Percentiles rank a stretch among this genome's conserved stretches.
These are phyloP conservation scores for Pyricularia sp. DNA, from an alignment of 2,329 filamentous ascomycete species.

Conservation along the genomic window DNA sequence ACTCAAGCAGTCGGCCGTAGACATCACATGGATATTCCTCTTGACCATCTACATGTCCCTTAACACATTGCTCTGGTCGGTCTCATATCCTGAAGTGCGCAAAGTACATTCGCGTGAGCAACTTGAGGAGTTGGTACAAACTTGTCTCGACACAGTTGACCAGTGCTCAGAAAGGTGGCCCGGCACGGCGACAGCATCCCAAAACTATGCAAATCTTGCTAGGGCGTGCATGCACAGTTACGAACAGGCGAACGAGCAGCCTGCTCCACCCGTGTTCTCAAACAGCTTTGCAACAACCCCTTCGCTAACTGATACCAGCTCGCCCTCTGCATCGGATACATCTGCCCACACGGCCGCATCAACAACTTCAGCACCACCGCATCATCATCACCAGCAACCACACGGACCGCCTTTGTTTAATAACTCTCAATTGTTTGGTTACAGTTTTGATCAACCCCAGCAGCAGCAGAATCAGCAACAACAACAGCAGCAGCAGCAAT, in stretches of 20 bases:
- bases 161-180: constrained; percentile 83
- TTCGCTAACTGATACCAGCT: constrained; percentile 34
- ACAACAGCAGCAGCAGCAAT: constrained; percentile 9
- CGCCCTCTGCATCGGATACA: constrained; percentile 28
- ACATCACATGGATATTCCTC: constrained; percentile 90
- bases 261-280: constrained; percentile 18
- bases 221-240: constrained; percentile 82
- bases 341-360: constrained; percentile 15
- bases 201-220: constrained; percentile 78
- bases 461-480: constrained; percentile 30
- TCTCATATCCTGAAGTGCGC: constrained; percentile 77
- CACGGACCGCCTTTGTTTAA: constrained; percentile 20
- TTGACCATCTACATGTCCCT: constrained; percentile 82
- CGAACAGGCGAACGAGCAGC: constrained; percentile 40
- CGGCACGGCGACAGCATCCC: constrained; percentile 69
- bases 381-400: constrained; percentile 8
- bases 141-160: constrained; percentile 65
- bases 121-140: constrained; percentile 60
- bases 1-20: constrained; percentile 60
- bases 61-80: constrained; percentile 82
- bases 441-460: constrained; percentile 38
- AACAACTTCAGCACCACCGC: constrained; percentile 15
- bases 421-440: constrained; percentile 42
- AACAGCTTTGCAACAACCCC: constrained; percentile 30
- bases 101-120: constrained; percentile 58